Evolutionary conservation across 2,329 filamentous ascomycete species (phyloP).

Genomic region (Aspergillus bombycis): DNA sequence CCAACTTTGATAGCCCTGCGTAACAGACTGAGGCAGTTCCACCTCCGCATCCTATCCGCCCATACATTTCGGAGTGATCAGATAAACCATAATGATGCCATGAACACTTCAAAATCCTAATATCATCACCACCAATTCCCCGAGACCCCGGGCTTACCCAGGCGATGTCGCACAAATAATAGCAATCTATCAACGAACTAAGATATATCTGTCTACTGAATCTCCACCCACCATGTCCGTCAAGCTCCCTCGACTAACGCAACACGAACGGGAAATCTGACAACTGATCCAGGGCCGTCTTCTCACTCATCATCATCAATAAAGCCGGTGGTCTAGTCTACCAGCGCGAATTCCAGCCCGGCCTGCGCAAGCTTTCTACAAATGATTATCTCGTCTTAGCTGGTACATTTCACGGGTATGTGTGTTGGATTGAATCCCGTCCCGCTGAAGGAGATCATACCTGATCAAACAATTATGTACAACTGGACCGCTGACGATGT

Average conservation of each 20-base stretch:
- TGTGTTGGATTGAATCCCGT: neutral
- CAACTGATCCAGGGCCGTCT: slow-evolving; percentile 75
- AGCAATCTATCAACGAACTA: neutral
- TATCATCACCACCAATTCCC: too few species aligned
- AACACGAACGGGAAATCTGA: neutral
- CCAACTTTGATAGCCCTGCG: rapidly evolving
- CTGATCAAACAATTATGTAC: neutral
- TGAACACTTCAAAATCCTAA: neutral
- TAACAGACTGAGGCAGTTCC: neutral
- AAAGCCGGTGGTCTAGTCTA: slow-evolving; percentile 97
- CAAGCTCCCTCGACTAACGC: neutral
- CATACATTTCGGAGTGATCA: slow-evolving; percentile 1
- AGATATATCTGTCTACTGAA: neutral
- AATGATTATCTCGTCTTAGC: slow-evolving; percentile 98
- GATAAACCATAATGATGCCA: slow-evolving; percentile 3
- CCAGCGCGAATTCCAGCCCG: slow-evolving; percentile 89
- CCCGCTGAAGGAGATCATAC: neutral
- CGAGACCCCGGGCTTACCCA: neutral
- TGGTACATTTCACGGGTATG: slow-evolving; percentile 92
- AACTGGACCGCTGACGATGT: neutral
- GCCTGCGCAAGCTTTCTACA: slow-evolving; percentile 82
- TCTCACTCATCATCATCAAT: slow-evolving; percentile 96
- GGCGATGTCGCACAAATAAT: neutral
- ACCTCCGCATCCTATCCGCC: slow-evolving; percentile 3
- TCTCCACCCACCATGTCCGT: slow-evolving; percentile 1